A percentile compares a stretch with the other conserved stretches of the same genome.
Evolutionary conservation across 2,329 filamentous ascomycete species (phyloP).

Genomic region (Verticillium nubilum): DNA sequence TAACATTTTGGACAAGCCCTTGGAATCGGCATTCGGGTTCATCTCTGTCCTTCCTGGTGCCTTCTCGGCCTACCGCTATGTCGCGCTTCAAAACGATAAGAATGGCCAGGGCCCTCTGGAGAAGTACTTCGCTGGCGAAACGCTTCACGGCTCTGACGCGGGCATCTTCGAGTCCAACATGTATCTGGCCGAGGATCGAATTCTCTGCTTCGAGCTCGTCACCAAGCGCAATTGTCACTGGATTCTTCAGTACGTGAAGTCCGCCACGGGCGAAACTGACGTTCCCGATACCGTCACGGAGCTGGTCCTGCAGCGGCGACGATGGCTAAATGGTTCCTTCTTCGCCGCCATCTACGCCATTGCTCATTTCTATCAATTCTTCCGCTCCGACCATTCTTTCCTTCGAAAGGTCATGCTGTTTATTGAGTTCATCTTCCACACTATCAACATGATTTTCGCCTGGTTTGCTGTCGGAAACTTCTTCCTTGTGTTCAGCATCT

Average conservation of each 20-base stretch:
- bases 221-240: conserved; percentile 96
- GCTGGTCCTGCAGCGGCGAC: conserved; percentile 88
- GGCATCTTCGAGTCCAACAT: conserved; percentile 99
- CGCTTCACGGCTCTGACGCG: conserved; percentile 86
- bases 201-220: conserved; percentile 96
- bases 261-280: conserved; percentile 92
- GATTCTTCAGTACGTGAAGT: conserved; percentile 98
- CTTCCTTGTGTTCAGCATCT: conserved; percentile 96
- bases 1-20: conserved; percentile 95
- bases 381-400: conserved; percentile 84
- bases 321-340: conserved; percentile 98
- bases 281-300: conserved; percentile 93
- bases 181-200: conserved; percentile 98
- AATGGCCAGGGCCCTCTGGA: conserved; percentile 87
- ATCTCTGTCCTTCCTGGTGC: conserved; percentile 95
- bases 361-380: conserved; percentile 93
- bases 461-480: conserved; percentile 99
- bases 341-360: conserved; percentile 95
- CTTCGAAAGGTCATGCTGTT: conserved; percentile 85
- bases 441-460: conserved; percentile 93
- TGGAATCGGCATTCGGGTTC: conserved; percentile 96
- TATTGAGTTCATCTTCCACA: conserved; percentile 91
- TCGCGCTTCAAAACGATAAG: conserved; percentile 95
- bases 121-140: conserved; percentile 96
- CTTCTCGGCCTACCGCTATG: conserved; percentile 95